Percentiles rank a stretch among this genome's conserved stretches.
These are phyloP conservation scores for Chlorella sp. DNA, from an alignment of 139 green algal species.

Conservation along the genomic window DNA sequence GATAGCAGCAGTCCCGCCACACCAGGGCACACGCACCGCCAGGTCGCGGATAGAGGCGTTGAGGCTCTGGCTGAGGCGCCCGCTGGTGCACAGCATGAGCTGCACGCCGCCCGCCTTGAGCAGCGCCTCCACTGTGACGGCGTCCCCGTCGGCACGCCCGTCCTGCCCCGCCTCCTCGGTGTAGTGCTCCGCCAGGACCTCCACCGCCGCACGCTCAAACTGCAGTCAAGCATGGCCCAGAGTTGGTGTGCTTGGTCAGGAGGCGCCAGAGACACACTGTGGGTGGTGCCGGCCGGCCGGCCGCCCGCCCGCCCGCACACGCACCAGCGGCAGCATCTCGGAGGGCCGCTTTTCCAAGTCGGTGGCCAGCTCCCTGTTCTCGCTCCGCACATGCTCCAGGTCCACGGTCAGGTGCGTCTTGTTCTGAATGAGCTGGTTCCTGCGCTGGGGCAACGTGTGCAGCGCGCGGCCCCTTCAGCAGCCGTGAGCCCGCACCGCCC, in stretches of 20 bases:
- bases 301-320: background rate
- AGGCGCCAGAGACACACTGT: background rate
- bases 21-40: background rate
- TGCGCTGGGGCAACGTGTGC: too few relatives aligned
- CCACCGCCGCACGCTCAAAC: constrained; percentile 66
- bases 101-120: constrained; percentile 45
- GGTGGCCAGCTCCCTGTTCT: constrained; percentile 50
- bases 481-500: background rate
- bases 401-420: constrained; percentile 48
- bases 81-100: background rate
- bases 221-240: constrained; percentile 10
- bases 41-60: background rate
- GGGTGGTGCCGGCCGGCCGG: background rate
- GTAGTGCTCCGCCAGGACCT: constrained; percentile 53
- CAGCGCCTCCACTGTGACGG: constrained; percentile 9
- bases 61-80: background rate
- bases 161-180: too few relatives aligned
- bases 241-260: background rate
- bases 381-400: constrained; percentile 54
- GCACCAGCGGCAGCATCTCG: constrained; percentile 72
- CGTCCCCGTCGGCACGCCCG: constrained; percentile 32
- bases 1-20: background rate
- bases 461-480: too few relatives aligned
- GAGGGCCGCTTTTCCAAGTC: constrained; percentile 53
- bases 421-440: constrained; percentile 47